Base-by-base conservation (phyloP, 1,139 yeast species). In the Meyerozyma guilliermondii region DNA sequence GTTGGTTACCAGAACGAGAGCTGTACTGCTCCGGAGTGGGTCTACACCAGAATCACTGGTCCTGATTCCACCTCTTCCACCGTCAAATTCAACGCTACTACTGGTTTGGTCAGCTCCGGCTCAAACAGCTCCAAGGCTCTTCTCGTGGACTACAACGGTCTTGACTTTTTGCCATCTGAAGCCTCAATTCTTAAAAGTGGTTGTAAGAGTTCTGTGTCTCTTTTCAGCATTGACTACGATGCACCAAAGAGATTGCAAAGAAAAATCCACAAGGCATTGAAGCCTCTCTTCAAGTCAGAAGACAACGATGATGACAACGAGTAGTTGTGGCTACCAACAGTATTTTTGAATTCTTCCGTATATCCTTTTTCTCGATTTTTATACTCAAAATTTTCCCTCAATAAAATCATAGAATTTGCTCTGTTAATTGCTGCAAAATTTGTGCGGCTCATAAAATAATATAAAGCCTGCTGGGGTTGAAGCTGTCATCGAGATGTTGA, bases 181-280 rank as follows among this genome's bases (percentile, higher is more conserved):
- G 55, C 59, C 45, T 49, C 40, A 23, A 46, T 65, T 35, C 50
- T 41, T 22, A 51, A 58, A 37, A 40, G 46, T 34, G 42, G 50
- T 35, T 71, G 78, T 57, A 52, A 60, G 43, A 43, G 66, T 29
- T 47, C 76, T 6, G 65, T 71, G 38, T 62, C 73, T 38, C 63
- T 62, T 33, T 71, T 70, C 59, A 60, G 64, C 43, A 57, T 68
- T 45, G 77, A 72, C 54, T 71, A 67, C 55, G 74, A 67, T 55
- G 76, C 67, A 34, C 36, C 36, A 17, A 17, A 10, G 13, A 18
- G n/a, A 17, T 33, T 33, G 16, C 24, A 17, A 7, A 16, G 36
- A 10, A 33, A 14, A 10, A 14, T 33, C 36, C 24, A 33, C 23
- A 17, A 13, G n/a, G 23, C 36, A 9, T 33, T 33, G 36, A 33